Evolutionary conservation across 2,329 filamentous ascomycete genomes (phyloP).

Genomic region (Fragosphaeria purpurea): DNA sequence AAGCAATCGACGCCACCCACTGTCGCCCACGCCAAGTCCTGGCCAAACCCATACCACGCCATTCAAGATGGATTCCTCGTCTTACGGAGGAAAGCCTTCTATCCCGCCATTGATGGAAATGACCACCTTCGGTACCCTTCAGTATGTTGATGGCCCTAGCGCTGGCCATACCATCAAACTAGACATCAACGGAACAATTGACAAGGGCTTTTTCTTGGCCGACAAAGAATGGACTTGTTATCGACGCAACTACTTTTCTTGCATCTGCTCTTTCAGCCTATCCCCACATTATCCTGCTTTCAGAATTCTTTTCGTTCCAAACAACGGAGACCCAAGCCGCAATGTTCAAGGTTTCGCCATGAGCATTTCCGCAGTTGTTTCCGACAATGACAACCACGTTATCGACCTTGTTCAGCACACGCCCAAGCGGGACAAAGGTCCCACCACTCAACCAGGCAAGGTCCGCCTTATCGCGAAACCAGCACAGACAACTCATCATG

Average conservation of each 20-base stretch:
- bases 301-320: constrained; percentile 41
- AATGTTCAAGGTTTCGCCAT: constrained; percentile 69
- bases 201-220: constrained; percentile 77
- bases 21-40: constrained; percentile 43
- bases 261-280: constrained; percentile 68
- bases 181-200: constrained; percentile 69
- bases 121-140: constrained; percentile 48
- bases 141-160: constrained; percentile 43
- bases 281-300: constrained; percentile 42
- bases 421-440: constrained; percentile 82
- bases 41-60: constrained; percentile 33
- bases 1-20: constrained; percentile 38
- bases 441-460: constrained; percentile 62
- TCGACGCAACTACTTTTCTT: constrained; percentile 81
- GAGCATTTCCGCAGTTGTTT: constrained; percentile 73
- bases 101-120: constrained; percentile 45
- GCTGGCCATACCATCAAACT: constrained; percentile 47
- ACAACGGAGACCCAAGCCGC: constrained; percentile 44
- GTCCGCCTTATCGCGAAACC: constrained; percentile 58
- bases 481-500: constrained; percentile 38
- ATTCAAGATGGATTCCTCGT: constrained; percentile 42
- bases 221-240: constrained; percentile 90
- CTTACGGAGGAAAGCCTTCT: constrained; percentile 29
- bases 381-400: constrained; percentile 61
- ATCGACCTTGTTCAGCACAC: constrained; percentile 87